Percentiles rank a stretch among this genome's conserved stretches.
Conservation (phyloP, 495 filamentous ascomycete species). For the Aspergillus sparsus region DNA sequence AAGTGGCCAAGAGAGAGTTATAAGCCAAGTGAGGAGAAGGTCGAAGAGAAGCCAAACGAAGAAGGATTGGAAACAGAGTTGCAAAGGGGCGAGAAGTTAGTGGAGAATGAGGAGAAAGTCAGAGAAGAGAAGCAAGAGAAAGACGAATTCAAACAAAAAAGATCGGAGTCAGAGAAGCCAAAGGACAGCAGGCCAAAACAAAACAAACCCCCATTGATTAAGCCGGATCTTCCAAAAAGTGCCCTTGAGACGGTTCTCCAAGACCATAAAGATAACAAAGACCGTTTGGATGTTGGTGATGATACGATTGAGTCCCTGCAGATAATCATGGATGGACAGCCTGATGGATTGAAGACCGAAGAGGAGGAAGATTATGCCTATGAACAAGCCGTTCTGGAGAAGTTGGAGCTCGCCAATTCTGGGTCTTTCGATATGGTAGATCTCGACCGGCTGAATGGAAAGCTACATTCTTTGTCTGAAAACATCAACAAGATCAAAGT, state of each 20-base stretch:
- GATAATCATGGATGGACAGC: conserved; percentile 49
- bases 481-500: conserved; percentile 67
- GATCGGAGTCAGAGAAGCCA: conserved; percentile 8
- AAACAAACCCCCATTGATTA: conserved; percentile 32
- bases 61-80: not conserved
- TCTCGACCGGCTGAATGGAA: conserved; percentile 59
- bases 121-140: conserved; percentile 1
- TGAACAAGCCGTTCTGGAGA: conserved; percentile 37
- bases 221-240: conserved; percentile 51
- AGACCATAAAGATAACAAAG: conserved; percentile 49
- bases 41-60: conserved; percentile 6
- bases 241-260: conserved; percentile 56
- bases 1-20: not conserved
- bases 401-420: conserved; percentile 35
- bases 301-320: conserved; percentile 65
- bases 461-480: conserved; percentile 57
- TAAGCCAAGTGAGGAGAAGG: not conserved
- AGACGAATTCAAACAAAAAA: not conserved
- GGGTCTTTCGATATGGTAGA: conserved; percentile 48
- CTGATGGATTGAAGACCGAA: conserved; percentile 36
- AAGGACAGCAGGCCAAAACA: conserved; percentile 18
- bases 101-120: conserved; percentile 2
- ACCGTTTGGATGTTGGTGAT: conserved; percentile 52
- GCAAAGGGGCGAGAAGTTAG: conserved; percentile 13
- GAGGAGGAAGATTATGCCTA: conserved; percentile 41